A percentile compares a stretch with the other conserved stretches of the same genome.
Evolutionary conservation across 495 filamentous ascomycete species (phyloP).

Genomic region (Neurospora sp.): DNA sequence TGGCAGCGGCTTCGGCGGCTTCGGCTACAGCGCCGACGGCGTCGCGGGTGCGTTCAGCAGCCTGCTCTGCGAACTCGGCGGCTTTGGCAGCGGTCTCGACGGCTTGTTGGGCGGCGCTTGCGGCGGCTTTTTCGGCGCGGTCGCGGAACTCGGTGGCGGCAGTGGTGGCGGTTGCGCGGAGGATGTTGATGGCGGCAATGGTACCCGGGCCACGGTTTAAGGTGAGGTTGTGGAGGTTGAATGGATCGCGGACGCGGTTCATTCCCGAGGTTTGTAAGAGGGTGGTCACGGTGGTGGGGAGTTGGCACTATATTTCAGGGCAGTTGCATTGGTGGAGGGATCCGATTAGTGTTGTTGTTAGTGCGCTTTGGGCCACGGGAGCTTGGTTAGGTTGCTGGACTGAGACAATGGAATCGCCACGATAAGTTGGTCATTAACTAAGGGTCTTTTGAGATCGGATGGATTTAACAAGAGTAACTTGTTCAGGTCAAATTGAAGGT

Average conservation of each 20-base stretch:
- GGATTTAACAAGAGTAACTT: background rate
- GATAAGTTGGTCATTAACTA: background rate
- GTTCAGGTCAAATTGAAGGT: background rate
- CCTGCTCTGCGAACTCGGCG: background rate
- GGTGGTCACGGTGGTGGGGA: background rate
- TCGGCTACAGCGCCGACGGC: background rate
- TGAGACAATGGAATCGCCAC: background rate
- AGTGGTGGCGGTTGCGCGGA: slow-evolving; percentile 30
- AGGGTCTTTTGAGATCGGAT: background rate
- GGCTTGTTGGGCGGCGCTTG: slow-evolving; percentile 30
- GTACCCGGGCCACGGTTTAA: background rate
- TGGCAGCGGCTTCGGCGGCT: background rate
- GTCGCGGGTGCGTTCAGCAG: background rate
- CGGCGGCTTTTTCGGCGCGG: slow-evolving; percentile 30
- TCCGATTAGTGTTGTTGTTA: background rate
- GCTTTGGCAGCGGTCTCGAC: slow-evolving; percentile 28
- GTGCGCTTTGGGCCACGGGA: background rate
- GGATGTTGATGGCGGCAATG: slow-evolving; percentile 32
- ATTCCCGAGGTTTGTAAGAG: slow-evolving; percentile 15
- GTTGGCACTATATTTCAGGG: background rate
- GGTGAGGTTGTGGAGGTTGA: slow-evolving; percentile 32
- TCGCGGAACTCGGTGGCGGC: slow-evolving; percentile 31
- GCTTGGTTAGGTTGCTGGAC: background rate
- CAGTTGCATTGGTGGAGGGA: background rate
- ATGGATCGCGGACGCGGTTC: slow-evolving; percentile 41